Conservation (phyloP, 768 basidiomycete genomes). For the Chalciporus chontae region DNA sequence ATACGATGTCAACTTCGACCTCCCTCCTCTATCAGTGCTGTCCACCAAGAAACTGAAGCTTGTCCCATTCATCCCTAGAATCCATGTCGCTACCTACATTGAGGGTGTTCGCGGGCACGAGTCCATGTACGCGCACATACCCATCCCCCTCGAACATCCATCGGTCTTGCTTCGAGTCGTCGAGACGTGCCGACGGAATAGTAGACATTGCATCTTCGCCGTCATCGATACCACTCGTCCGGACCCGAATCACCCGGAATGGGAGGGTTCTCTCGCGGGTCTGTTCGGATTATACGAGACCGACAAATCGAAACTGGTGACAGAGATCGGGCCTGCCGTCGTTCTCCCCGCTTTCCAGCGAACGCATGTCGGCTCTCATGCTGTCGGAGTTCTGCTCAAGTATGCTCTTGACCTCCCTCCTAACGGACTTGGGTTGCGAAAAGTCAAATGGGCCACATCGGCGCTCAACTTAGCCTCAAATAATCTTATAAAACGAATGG, state of each 20-base stretch:
- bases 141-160: constrained; percentile 7
- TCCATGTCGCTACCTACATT: constrained; percentile 16
- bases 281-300: constrained; percentile 32
- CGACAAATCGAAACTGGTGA: constrained; percentile 13
- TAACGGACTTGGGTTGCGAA: constrained; percentile 40
- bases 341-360: constrained; percentile 37
- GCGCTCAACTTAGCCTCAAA: constrained; percentile 35
- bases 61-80: constrained; percentile 20
- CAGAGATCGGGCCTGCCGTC: constrained; percentile 34
- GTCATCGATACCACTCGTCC: constrained; percentile 38
- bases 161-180: constrained; percentile 8
- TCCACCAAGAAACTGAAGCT: constrained; percentile 17
- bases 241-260: constrained; percentile 24
- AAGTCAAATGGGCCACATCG: constrained; percentile 43
- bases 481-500: constrained; percentile 40
- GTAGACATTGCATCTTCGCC: constrained; percentile 29
- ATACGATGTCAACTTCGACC: constrained; percentile 23
- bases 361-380: constrained; percentile 41
- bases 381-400: constrained; percentile 32
- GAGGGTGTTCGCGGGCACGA: constrained; percentile 20
- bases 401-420: constrained; percentile 30
- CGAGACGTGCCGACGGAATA: constrained; percentile 10
- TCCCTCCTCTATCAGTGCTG: constrained; percentile 11
- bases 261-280: constrained; percentile 35
- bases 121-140: constrained; percentile 15